Evolutionary conservation across 495 filamentous ascomycete species (phyloP), one percentile per base, ranked within the genome.

Genomic region (Geoglossum glabrum): DNA sequence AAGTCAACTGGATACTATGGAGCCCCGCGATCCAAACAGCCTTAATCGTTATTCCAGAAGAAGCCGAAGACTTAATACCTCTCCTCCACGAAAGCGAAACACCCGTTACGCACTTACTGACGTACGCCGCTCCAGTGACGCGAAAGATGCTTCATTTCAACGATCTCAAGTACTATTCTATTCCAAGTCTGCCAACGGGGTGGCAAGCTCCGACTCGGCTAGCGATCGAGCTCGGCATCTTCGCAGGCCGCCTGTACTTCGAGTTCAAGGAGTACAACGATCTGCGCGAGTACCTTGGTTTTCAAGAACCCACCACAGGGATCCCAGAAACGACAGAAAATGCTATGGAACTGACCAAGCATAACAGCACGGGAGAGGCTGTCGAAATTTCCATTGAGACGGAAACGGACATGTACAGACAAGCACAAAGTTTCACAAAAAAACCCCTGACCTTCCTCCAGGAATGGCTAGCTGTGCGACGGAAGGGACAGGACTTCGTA

Each of bases 161-260:
- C 52, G 60, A 54, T 17, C 64, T 81, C 0, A 36, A 60, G 6
- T 78, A 72, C 62, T 76, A 76, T 61, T 63, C 68, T 7, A 60
- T 77, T 3, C 78, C 79, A 0, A n/a, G 46, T 10, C 65, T 80
- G 0, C 70, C 74, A 0, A 3, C 19, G 0, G 38, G 33, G 0
- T 72, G 69, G 61, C 57, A 25, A 19, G 62, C 71, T 6, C 76
- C 75, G 0, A 46, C 59, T 1, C 75, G 73, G 74, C 63, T 80
- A 11, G 62, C 55, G 4, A 66, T 79, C 47, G 75, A 82, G 52
- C 65, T 82, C 0, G 77, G 76, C 1, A 72, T 83, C 17, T 70
- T 81, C 28, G 67, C 73, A 5, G 79, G 78, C 0, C 68, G 77
- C 0, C 65, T 82, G 0, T 83, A 82, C 58, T 74, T 80, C 57